These are phyloP conservation scores for Phytophthora sp. DNA, from an alignment of 352 stramenopile genomes.

Conservation along the genomic window DNA sequence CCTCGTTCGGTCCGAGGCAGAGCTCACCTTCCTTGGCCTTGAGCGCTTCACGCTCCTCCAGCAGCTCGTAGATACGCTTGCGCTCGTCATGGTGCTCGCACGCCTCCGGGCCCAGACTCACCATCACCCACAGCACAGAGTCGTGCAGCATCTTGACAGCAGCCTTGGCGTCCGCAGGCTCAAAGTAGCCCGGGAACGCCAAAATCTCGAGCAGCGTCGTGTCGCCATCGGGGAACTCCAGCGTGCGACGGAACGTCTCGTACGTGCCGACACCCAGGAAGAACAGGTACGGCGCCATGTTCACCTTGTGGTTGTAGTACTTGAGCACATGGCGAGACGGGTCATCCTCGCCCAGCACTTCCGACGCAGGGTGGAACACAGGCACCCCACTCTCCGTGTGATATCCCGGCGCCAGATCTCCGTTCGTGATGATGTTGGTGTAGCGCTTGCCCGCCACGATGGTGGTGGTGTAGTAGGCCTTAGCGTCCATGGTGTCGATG, in stretches of 20 bases:
- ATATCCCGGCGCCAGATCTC: conserved; percentile 72
- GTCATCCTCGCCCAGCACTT: conserved; percentile 61
- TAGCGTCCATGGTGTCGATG: conserved; percentile 83
- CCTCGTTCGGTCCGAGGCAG: conserved; percentile 64
- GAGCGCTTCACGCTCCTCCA: conserved; percentile 67
- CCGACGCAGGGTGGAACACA: conserved; percentile 59
- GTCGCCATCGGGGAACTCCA: conserved; percentile 80
- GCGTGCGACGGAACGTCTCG: conserved; percentile 71
- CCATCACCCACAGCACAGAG: conserved; percentile 74
- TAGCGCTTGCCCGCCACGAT: conserved; percentile 76
- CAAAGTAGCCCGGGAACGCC: conserved; percentile 71
- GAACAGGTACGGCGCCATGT: conserved; percentile 86
- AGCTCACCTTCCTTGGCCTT: conserved; percentile 69
- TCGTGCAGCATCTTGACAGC: conserved; percentile 82
- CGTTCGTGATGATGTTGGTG: conserved; percentile 86
- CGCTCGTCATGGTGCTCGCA: conserved; percentile 74
- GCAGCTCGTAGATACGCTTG: conserved; percentile 71
- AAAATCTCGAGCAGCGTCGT: conserved; percentile 77
- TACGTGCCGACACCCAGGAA: conserved; percentile 82
- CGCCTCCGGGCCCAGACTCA: conserved; percentile 72
- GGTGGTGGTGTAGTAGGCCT: conserved; percentile 83
- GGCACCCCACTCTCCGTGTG: conserved; percentile 62
- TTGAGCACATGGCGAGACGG: conserved; percentile 69
- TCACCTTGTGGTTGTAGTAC: conserved; percentile 86
- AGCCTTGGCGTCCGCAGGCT: conserved; percentile 67